Conservation (phyloP, 352 stramenopile genomes). For the Globisporangium nodosum region DNA sequence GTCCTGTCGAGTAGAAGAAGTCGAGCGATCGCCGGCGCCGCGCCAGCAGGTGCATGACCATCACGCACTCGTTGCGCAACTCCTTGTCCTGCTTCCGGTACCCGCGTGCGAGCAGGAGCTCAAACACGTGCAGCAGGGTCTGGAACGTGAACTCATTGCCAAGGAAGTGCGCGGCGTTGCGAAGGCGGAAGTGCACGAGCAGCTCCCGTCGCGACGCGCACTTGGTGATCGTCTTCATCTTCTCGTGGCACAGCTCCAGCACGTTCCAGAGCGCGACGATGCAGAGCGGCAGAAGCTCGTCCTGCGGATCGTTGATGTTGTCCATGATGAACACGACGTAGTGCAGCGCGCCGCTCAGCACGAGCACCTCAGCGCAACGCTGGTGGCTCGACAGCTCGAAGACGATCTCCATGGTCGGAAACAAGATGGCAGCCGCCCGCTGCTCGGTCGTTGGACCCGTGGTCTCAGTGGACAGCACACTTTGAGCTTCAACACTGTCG, state of each 20-base stretch:
- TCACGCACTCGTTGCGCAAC: constrained; percentile 69
- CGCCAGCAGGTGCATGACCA: constrained; percentile 58
- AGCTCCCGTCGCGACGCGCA: constrained; percentile 52
- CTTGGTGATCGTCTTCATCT: constrained; percentile 29
- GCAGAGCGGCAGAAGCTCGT: constrained; percentile 67
- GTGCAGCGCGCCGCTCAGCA: constrained; percentile 55
- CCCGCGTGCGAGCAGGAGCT: constrained; percentile 47
- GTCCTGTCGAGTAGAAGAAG: constrained; percentile 50
- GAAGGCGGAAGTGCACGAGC: constrained; percentile 49
- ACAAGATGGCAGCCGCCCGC: constrained; percentile 32
- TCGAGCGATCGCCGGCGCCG: constrained; percentile 38
- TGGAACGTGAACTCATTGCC: constrained; percentile 52
- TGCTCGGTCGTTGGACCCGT: neutral
- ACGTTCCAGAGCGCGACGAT: constrained; percentile 76
- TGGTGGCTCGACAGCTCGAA: constrained; percentile 64
- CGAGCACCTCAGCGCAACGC: constrained; percentile 57
- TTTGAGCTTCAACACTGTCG: neutral
- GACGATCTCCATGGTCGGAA: constrained; percentile 56
- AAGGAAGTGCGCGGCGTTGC: constrained; percentile 62
- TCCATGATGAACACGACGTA: constrained; percentile 66
- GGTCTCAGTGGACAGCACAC: neutral
- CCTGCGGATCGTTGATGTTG: constrained; percentile 40
- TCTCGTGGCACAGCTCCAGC: constrained; percentile 58
- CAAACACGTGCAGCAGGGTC: constrained; percentile 48
- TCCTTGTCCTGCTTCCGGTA: constrained; percentile 77